Percentiles rank a stretch among this genome's conserved stretches.
Conservation (phyloP, 2,329 filamentous ascomycete genomes). For the Epichloe sibirici region DNA sequence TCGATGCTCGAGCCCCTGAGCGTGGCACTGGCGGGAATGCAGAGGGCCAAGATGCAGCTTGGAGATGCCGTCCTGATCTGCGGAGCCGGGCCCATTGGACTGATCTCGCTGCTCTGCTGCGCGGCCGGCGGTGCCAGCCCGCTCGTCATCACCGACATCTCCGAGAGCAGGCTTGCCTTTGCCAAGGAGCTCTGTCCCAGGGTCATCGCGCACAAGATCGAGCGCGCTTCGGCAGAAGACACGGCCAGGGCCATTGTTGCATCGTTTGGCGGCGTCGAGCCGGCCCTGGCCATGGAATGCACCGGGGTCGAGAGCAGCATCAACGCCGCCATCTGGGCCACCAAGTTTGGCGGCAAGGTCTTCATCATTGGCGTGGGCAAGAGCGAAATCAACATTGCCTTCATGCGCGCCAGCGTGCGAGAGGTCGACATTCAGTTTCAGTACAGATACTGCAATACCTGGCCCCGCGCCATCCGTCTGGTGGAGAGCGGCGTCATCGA, state of each 20-base stretch:
- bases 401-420: constrained; percentile 81
- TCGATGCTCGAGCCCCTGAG: constrained; percentile 82
- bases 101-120: constrained; percentile 76
- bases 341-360: constrained; percentile 92
- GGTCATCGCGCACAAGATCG: constrained; percentile 70
- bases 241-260: constrained; percentile 55
- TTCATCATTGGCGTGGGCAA: constrained; percentile 94
- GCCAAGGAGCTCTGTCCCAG: constrained; percentile 72
- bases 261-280: constrained; percentile 67
- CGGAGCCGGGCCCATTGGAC: constrained; percentile 85
- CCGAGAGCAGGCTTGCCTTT: constrained; percentile 72
- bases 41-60: constrained; percentile 66
- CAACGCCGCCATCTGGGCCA: constrained; percentile 71
- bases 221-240: constrained; percentile 54
- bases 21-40: constrained; percentile 79
- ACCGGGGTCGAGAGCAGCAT: constrained; percentile 90
- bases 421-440: constrained; percentile 95
- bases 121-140: constrained; percentile 81
- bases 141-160: constrained; percentile 89
- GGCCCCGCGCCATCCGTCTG: constrained; percentile 84
- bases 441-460: constrained; percentile 93
- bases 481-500: constrained; percentile 76
- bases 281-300: constrained; percentile 76
- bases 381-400: constrained; percentile 90
- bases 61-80: constrained; percentile 84